Percentiles rank a stretch among this genome's conserved stretches.
Conservation (phyloP, 2,329 filamentous ascomycete species). For the Botryotinia convoluta region DNA sequence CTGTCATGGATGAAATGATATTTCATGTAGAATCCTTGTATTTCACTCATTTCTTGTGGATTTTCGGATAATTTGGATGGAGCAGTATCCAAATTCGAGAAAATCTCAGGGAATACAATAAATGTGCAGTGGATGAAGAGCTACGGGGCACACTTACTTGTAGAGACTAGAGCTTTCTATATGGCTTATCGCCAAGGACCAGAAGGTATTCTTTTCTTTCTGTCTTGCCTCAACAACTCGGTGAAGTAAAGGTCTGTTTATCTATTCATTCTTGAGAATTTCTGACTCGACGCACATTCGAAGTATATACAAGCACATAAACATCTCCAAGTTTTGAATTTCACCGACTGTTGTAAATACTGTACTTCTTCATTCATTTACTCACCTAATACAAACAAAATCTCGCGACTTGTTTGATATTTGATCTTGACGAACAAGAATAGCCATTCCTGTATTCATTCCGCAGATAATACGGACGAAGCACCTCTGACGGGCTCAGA, state of each 20-base stretch:
- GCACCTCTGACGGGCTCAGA: background rate
- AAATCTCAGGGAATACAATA: background rate
- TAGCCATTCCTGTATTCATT: background rate
- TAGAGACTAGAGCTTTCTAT: conserved; percentile 10
- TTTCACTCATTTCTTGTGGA: conserved; percentile 11
- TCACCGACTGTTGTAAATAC: background rate
- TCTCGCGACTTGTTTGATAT: background rate
- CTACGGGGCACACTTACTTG: conserved; percentile 9
- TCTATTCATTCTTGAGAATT: background rate
- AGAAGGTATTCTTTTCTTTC: conserved; percentile 5
- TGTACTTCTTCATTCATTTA: background rate
- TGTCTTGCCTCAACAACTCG: background rate
- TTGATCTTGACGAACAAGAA: background rate
- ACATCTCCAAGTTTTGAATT: background rate
- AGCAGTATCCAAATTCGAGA: conserved; percentile 1
- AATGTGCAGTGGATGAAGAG: conserved; percentile 5
- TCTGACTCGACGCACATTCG: background rate
- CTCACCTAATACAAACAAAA: background rate
- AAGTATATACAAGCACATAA: background rate
- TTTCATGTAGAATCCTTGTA: conserved; percentile 9
- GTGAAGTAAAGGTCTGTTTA: background rate
- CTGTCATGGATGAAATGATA: conserved; percentile 13
- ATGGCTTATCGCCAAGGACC: conserved; percentile 17
- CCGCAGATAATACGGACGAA: background rate
- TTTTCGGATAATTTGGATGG: conserved; percentile 11